Evolutionary conservation across 2,329 filamentous ascomycete genomes (phyloP).

Genomic region (Botryotinia narcissicola): DNA sequence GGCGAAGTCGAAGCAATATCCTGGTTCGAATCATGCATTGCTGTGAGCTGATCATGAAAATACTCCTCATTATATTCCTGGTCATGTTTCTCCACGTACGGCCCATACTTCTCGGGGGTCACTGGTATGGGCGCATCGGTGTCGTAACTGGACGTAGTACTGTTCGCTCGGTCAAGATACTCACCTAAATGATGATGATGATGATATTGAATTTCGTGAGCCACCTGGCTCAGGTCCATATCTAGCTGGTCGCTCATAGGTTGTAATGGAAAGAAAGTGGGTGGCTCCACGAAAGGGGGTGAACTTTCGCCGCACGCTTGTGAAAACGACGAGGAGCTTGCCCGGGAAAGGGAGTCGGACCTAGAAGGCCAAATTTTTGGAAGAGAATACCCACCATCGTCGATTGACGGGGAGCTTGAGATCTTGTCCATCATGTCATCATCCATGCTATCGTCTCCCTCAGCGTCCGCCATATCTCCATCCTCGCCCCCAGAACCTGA

Average conservation of each 20-base stretch:
- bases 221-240: slow-evolving; percentile 31
- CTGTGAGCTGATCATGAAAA: slow-evolving; percentile 25
- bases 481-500: slow-evolving; percentile 51
- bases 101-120: slow-evolving; percentile 7
- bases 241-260: slow-evolving; percentile 26
- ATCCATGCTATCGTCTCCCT: slow-evolving; percentile 69
- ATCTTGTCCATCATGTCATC: slow-evolving; percentile 99
- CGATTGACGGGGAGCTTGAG: slow-evolving; percentile 96
- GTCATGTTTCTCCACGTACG: slow-evolving; percentile 24
- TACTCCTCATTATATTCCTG: slow-evolving; percentile 27
- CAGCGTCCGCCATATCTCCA: slow-evolving; percentile 64
- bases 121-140: slow-evolving; percentile 12
- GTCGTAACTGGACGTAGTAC: slow-evolving; percentile 50
- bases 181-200: slow-evolving; percentile 51
- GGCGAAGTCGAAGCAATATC: neutral
- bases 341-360: slow-evolving; percentile 32
- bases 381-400: slow-evolving; percentile 81
- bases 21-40: slow-evolving; percentile 1
- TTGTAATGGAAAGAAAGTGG: slow-evolving; percentile 33
- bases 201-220: slow-evolving; percentile 38
- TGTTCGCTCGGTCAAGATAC: slow-evolving; percentile 40
- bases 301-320: slow-evolving; percentile 40
- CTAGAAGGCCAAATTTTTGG: slow-evolving; percentile 35
- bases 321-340: slow-evolving; percentile 29
- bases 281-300: slow-evolving; percentile 36